These are phyloP conservation scores for Corylus avellana DNA, from an alignment of 306 rosid species.

Conservation along the genomic window DNA sequence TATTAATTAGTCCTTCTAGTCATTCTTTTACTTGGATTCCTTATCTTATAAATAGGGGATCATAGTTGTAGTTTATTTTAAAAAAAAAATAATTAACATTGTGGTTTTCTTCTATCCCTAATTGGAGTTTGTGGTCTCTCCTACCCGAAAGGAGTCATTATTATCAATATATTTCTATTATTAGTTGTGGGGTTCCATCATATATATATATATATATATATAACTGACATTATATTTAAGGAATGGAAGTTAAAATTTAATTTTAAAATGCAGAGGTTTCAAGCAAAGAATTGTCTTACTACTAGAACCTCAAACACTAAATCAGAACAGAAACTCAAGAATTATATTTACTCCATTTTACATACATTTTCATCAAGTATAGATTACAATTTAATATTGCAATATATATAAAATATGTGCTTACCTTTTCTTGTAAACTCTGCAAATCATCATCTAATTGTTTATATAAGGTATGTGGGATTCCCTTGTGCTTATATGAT, in stretches of 20 bases:
- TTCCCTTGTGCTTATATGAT: slow-evolving; percentile 36
- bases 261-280: not conserved
- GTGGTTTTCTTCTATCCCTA: no score
- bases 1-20: no score
- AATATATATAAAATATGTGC: slow-evolving; percentile 21
- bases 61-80: no score
- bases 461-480: slow-evolving; percentile 30
- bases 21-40: no score
- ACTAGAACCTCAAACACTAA: not conserved
- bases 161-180: no score
- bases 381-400: not conserved
- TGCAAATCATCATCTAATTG: slow-evolving; percentile 33
- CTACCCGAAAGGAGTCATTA: no score
- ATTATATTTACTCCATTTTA: not conserved
- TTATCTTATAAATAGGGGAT: no score
- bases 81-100: no score
- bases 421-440: slow-evolving; percentile 49
- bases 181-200: no score
- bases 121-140: no score
- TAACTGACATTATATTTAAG: not conserved
- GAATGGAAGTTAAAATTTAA: not conserved
- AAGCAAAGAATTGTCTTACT: not conserved
- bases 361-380: not conserved
- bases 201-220: not conserved
- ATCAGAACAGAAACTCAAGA: not conserved